These are phyloP conservation scores for Phoma sp. DNA, from an alignment of 2,329 filamentous ascomycete species.

Conservation along the genomic window DNA sequence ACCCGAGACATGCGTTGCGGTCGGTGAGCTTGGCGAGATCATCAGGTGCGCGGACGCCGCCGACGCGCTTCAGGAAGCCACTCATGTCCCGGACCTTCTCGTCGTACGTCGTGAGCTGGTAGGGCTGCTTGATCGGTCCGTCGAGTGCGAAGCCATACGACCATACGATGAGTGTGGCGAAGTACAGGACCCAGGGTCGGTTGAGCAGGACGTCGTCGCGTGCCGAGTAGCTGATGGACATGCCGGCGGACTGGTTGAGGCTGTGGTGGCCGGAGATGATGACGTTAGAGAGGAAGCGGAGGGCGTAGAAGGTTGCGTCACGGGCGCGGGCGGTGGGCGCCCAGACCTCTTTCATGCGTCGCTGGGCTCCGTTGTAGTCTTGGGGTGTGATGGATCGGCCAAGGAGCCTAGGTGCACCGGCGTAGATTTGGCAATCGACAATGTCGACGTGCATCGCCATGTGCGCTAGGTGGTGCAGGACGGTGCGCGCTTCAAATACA, in stretches of 20 bases:
- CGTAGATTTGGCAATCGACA: conserved; percentile 96
- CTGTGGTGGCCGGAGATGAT: conserved; percentile 66
- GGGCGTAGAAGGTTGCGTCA: conserved; percentile 89
- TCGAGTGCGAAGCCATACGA: conserved; percentile 92
- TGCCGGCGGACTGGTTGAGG: conserved; percentile 21
- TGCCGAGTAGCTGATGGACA: conserved; percentile 69
- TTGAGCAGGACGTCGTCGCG: conserved; percentile 90
- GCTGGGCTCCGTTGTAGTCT: conserved; percentile 79
- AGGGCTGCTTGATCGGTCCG: conserved; percentile 68
- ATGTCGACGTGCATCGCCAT: conserved; percentile 99
- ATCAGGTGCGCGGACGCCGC: conserved; percentile 74
- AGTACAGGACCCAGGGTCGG: conserved; percentile 93
- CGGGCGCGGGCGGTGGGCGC: conserved; percentile 85
- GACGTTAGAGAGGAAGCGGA: conserved; percentile 87
- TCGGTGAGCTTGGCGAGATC: conserved; percentile 76
- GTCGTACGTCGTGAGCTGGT: conserved; percentile 63
- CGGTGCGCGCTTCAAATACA: conserved; percentile 86
- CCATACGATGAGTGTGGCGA: conserved; percentile 91
- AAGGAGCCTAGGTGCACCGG: conserved; percentile 81
- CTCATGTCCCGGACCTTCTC: conserved; percentile 81
- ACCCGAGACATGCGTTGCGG: conserved; percentile 80
- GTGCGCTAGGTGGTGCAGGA: conserved; percentile 90
- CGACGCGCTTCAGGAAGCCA: conserved; percentile 74
- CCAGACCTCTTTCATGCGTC: conserved; percentile 88
- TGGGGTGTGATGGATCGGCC: conserved; percentile 83